Conservation (phyloP, 2,329 filamentous ascomycete genomes). For the Cladosporium sp. region DNA sequence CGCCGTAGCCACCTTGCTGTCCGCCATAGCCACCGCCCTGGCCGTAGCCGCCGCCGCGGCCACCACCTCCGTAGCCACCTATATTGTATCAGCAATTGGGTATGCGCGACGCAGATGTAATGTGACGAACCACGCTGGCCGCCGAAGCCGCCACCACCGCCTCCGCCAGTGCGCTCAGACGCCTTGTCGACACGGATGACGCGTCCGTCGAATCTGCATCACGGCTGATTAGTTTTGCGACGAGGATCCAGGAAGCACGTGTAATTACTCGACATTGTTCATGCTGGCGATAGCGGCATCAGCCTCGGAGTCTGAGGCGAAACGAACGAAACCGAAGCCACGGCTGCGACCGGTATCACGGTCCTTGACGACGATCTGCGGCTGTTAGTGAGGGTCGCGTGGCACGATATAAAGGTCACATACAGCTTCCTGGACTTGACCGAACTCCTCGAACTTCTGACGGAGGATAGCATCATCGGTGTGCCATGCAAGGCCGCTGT, state of each 20-base stretch:
- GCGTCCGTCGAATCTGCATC: slow-evolving; percentile 81
- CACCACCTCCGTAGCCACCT: slow-evolving; percentile 29
- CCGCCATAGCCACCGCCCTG: slow-evolving; percentile 20
- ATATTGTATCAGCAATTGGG: slow-evolving; percentile 14
- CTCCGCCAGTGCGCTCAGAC: slow-evolving; percentile 69
- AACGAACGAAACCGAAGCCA: slow-evolving; percentile 96
- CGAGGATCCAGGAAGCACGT: background rate
- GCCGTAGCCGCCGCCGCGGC: slow-evolving; percentile 18
- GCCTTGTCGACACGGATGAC: slow-evolving; percentile 94
- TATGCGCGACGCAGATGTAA: slow-evolving; percentile 6
- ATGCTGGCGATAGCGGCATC: slow-evolving; percentile 71
- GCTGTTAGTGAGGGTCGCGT: slow-evolving; percentile 12
- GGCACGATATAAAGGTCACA: slow-evolving; percentile 39
- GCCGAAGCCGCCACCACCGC: slow-evolving; percentile 45
- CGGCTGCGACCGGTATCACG: slow-evolving; percentile 94
- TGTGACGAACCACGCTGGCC: slow-evolving; percentile 32
- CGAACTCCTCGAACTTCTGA: slow-evolving; percentile 89
- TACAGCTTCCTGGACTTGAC: slow-evolving; percentile 90
- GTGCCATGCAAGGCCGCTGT: slow-evolving; percentile 95
- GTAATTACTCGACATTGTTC: slow-evolving; percentile 86
- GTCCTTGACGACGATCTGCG: slow-evolving; percentile 92
- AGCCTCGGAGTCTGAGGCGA: slow-evolving; percentile 69
- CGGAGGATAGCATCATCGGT: slow-evolving; percentile 85
- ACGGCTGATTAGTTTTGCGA: slow-evolving; percentile 10
- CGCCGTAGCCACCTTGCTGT: slow-evolving; percentile 19